Conservation (phyloP, 1,284 basidiomycete genomes). For the Ceratobasidium sp. region DNA sequence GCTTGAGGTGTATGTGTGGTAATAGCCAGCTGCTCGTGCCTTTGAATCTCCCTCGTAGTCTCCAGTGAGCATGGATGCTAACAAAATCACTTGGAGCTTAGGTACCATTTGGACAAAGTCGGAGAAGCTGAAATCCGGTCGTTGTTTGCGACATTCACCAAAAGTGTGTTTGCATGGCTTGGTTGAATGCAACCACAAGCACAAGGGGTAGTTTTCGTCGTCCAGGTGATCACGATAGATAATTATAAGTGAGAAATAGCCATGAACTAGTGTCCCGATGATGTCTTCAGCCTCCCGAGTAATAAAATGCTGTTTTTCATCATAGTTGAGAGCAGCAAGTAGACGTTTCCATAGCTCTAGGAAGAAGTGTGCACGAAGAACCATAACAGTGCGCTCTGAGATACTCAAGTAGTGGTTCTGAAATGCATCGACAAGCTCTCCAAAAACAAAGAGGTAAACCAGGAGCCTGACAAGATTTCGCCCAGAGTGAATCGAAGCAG, state of each 20-base stretch:
- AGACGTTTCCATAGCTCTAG: slow-evolving; percentile 56
- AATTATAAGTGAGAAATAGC: slow-evolving; percentile 55
- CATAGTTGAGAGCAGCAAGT: slow-evolving; percentile 52
- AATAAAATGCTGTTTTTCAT: slow-evolving; percentile 52
- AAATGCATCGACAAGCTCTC: slow-evolving; percentile 58
- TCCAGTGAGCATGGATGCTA: neutral
- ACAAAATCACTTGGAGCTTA: slow-evolving; percentile 46
- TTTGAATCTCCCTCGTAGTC: slow-evolving; percentile 44
- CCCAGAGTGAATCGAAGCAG: too few relatives aligned
- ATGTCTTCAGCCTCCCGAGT: slow-evolving; percentile 58
- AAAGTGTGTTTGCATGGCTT: slow-evolving; percentile 59
- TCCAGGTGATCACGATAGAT: slow-evolving; percentile 57
- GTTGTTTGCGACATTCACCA: slow-evolving; percentile 54
- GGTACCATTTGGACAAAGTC: slow-evolving; percentile 58
- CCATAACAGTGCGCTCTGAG: slow-evolving; percentile 56
- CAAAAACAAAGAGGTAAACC: slow-evolving; percentile 58
- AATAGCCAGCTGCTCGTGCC: slow-evolving; percentile 9
- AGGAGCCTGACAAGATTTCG: slow-evolving; percentile 49
- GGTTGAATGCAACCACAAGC: slow-evolving; percentile 60
- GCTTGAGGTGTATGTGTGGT: neutral
- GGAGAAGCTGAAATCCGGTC: slow-evolving; percentile 58
- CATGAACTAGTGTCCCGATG: slow-evolving; percentile 54
- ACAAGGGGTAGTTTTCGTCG: slow-evolving; percentile 52
- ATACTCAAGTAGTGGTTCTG: slow-evolving; percentile 57
- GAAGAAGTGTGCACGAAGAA: slow-evolving; percentile 57